A percentile compares a stretch with the other conserved stretches of the same genome.
Conservation (phyloP, 2,329 filamentous ascomycete genomes). For the Cadophora gregata region DNA sequence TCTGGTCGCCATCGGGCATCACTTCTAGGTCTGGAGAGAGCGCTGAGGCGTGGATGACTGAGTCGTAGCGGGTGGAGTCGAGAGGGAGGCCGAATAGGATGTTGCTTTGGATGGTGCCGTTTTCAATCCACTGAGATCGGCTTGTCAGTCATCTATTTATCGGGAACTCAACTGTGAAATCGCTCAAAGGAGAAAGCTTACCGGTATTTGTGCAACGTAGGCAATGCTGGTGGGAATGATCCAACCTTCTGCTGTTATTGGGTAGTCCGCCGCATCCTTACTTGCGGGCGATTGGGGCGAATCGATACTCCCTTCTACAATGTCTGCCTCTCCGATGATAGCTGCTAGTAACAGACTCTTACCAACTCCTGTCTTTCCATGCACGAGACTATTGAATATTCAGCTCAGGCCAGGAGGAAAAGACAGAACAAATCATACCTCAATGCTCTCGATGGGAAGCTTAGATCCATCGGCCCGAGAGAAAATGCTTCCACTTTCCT, state of each 20-base stretch:
- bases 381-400: neutral
- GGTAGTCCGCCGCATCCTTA: too few species aligned
- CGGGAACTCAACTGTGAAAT: too few species aligned
- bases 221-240: too few species aligned
- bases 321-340: neutral
- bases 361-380: neutral
- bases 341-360: neutral
- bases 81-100: neutral
- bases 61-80: neutral
- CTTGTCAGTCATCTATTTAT: too few species aligned
- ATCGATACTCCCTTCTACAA: neutral
- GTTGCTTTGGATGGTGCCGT: neutral
- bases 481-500: neutral
- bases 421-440: neutral
- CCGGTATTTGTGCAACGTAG: neutral
- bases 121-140: neutral
- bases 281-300: neutral
- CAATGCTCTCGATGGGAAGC: neutral
- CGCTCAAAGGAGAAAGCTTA: neutral
- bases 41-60: neutral
- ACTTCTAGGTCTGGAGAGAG: neutral
- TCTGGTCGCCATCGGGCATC: neutral
- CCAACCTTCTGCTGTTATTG: too few species aligned
- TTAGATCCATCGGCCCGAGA: too few species aligned
- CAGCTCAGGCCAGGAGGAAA: too few species aligned